Base-by-base conservation (phyloP, 2,329 filamentous ascomycete species). In the Colletotrichum tabaci region DNA sequence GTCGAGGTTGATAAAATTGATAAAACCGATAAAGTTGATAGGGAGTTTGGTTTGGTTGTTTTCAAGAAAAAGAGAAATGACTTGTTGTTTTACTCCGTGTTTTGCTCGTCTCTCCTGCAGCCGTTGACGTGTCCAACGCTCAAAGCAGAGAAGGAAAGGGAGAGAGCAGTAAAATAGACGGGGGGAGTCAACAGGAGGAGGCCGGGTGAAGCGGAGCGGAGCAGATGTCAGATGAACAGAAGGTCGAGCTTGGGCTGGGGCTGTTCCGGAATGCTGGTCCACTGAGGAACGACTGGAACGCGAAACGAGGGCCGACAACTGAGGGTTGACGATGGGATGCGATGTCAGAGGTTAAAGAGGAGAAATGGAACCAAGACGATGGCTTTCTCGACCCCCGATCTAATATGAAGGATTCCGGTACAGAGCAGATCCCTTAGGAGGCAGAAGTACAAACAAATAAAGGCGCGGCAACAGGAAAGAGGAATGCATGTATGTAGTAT, bases 251-350 rank as follows among this genome's bases (percentile, higher is more conserved):
- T 57, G 56, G 42, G 38, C 21, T 71, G 26, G 44, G 26, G n/a
- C 26, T 30, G 23, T 35, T 13, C 57, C 44, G 57, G 47, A 40
- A 50, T 49, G 18, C 12, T 56, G 55, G 50, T 62, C 63, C 46
- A 46, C 57, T 58, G 65, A 68, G 57, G 68, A 63, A 71, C 58
- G 38, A 26, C 35, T 38, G 65, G 65, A 60, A 71, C 49, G 58
- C 58, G 65, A 52, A 52, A 71, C 23, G 68, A 50, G 38, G 8
- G 35, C 35, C 9, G 35, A 38, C 35, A 23, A 63, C 23, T 53
- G 46, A 52, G 66, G 23, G 46, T 47, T 21, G 18, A 67, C 63
- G 57, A 58, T 49, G 52, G 53, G 35, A 55, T 52, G 9, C 46
- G 9, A 61, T 50, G 46, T 26, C 46, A 18, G 18, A 61, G 46